These are phyloP conservation scores for Sphagnurus paluster DNA, from an alignment of 1,284 basidiomycete species.

Conservation along the genomic window DNA sequence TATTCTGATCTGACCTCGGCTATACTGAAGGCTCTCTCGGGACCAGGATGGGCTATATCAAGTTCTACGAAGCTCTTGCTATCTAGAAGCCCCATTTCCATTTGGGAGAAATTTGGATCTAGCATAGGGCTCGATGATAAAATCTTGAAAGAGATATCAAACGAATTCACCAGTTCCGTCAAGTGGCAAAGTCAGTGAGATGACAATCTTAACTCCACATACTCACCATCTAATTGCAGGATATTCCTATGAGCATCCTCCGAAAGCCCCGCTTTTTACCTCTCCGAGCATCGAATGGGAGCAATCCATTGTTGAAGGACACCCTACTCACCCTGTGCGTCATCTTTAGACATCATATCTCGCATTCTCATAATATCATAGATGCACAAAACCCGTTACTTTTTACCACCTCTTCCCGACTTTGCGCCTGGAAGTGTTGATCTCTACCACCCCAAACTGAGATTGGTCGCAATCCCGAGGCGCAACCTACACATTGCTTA, in stretches of 20 bases:
- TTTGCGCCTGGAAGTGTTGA: constrained; percentile 44
- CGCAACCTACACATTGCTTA: constrained; percentile 43
- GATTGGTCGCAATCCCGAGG: constrained; percentile 43
- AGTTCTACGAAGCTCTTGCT: constrained; percentile 19
- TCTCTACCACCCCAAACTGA: constrained; percentile 44
- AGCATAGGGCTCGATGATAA: constrained; percentile 34
- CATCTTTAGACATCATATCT: background rate
- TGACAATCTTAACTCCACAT: background rate
- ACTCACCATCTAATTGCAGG: constrained; percentile 28
- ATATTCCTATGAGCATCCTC: constrained; percentile 47
- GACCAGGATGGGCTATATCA: constrained; percentile 27
- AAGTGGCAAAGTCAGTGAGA: constrained; percentile 48
- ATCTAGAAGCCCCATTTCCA: constrained; percentile 31
- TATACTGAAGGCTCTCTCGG: constrained; percentile 24
- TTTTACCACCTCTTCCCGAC: constrained; percentile 45
- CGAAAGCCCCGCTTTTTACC: constrained; percentile 37
- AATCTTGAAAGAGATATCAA: constrained; percentile 37
- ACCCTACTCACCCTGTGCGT: constrained; percentile 52
- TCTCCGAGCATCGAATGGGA: constrained; percentile 54
- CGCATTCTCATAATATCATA: constrained; percentile 19
- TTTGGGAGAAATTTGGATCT: constrained; percentile 45
- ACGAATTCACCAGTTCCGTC: constrained; percentile 43
- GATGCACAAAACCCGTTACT: constrained; percentile 55
- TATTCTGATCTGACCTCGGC: constrained; percentile 25
- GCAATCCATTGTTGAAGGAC: constrained; percentile 55